Conservation (phyloP, 345 rosid species). For the Aquilaria sinensis region DNA sequence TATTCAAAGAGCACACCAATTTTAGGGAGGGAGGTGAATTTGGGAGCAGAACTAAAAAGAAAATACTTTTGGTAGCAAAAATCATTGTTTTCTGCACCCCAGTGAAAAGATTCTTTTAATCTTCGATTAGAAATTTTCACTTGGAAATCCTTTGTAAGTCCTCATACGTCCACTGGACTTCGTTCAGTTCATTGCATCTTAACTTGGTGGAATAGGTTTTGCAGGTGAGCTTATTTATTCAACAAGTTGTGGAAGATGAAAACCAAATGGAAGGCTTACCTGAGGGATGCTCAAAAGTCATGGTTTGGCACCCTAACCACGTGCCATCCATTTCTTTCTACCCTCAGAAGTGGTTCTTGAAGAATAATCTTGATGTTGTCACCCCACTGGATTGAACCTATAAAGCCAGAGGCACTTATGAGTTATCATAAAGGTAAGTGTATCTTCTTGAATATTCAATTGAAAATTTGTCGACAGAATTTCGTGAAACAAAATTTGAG, state of each 20-base stretch:
- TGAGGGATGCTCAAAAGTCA: constrained; percentile 39
- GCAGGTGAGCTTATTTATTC: constrained; percentile 45
- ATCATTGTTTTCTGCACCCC: no score
- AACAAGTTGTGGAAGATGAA: constrained; percentile 69
- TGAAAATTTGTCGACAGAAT: background rate
- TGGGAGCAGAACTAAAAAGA: no score
- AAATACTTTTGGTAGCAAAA: no score
- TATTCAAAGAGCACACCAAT: no score
- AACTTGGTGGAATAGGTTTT: constrained; percentile 8
- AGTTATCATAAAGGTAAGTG: constrained; percentile 14
- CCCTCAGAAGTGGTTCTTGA: constrained; percentile 37
- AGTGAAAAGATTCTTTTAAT: no score
- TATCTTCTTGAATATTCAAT: constrained; percentile 1
- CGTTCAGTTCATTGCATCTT: background rate
- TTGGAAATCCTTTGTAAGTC: background rate
- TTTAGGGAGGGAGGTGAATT: no score
- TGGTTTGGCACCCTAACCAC: constrained; percentile 41
- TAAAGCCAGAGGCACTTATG: constrained; percentile 7
- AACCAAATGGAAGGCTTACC: constrained; percentile 61
- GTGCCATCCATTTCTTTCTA: constrained; percentile 27
- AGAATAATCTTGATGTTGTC: constrained; percentile 34
- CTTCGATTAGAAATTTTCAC: no score
- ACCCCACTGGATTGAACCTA: constrained; percentile 24
- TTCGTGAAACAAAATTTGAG: background rate
- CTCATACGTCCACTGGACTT: no score